Evolutionary conservation across 2,329 filamentous ascomycete species (phyloP).

Genomic region (Phaeosphaeriaceae sp.): DNA sequence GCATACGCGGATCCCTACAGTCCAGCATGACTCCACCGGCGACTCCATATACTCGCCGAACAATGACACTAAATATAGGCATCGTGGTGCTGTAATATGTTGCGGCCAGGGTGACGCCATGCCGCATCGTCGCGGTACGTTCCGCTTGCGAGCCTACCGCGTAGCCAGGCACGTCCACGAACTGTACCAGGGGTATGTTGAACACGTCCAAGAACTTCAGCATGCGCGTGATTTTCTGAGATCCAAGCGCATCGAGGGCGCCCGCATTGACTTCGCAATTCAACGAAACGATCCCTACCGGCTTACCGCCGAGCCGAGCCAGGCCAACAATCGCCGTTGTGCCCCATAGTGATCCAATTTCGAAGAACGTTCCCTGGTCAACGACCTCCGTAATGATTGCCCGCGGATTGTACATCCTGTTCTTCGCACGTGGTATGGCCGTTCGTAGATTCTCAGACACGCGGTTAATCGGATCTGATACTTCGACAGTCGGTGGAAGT

Average conservation of each 20-base stretch:
- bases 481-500: constrained; percentile 58
- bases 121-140: constrained; percentile 68
- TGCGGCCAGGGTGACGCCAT: constrained; percentile 67
- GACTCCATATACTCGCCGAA: constrained; percentile 67
- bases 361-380: constrained; percentile 65
- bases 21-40: constrained; percentile 71
- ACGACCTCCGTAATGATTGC: constrained; percentile 65
- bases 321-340: constrained; percentile 67
- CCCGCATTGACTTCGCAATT: constrained; percentile 68
- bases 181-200: constrained; percentile 69
- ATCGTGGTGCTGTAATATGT: constrained; percentile 69
- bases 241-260: constrained; percentile 66
- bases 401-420: constrained; percentile 67
- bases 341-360: constrained; percentile 70
- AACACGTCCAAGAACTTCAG: constrained; percentile 71
- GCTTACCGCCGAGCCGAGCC: constrained; percentile 63
- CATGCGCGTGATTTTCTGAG: constrained; percentile 66
- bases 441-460: constrained; percentile 58
- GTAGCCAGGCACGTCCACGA: constrained; percentile 67
- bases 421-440: constrained; percentile 64
- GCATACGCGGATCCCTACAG: constrained; percentile 65
- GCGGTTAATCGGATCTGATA: constrained; percentile 59
- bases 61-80: constrained; percentile 69
- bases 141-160: constrained; percentile 70
- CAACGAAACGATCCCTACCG: constrained; percentile 65